Evolutionary conservation across 306 rosid species (phyloP).

Genomic region (Gynostemma pentaphyllum): DNA sequence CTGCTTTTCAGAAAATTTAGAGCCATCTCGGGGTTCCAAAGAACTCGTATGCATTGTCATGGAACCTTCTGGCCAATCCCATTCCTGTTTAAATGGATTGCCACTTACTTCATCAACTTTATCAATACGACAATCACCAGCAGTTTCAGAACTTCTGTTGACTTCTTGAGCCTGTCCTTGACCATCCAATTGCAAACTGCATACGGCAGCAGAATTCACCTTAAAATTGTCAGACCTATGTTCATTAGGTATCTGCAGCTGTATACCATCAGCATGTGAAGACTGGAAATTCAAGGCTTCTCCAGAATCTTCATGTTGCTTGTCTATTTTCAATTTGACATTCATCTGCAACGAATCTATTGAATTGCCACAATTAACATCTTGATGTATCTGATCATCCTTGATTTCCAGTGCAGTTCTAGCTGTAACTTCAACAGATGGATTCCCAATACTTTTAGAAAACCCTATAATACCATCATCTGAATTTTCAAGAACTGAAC

Average conservation of each 20-base stretch:
- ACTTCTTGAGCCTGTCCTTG: conserved; percentile 32
- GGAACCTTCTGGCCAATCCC: conserved; percentile 39
- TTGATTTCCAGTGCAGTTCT: conserved; percentile 26
- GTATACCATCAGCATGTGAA: conserved; percentile 30
- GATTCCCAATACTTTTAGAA: conserved; percentile 26
- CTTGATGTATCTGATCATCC: conserved; percentile 34
- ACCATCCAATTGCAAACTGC: conserved; percentile 30
- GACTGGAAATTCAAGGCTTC: conserved; percentile 28
- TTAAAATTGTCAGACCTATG: conserved; percentile 31
- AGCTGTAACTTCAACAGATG: conserved; percentile 24
- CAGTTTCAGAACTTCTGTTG: conserved; percentile 31
- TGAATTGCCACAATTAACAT: conserved; percentile 23
- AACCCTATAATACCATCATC: conserved; percentile 17
- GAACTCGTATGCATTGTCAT: conserved; percentile 25
- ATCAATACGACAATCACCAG: conserved; percentile 29
- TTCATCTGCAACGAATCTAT: conserved; percentile 26
- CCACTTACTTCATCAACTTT: conserved; percentile 33
- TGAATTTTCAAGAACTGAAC: conserved; percentile 22
- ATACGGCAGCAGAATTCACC: conserved; percentile 24
- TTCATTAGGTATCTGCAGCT: conserved; percentile 29
- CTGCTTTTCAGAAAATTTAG: conserved; percentile 38
- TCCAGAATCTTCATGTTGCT: conserved; percentile 30
- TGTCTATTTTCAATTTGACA: conserved; percentile 40
- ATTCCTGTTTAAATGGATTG: conserved; percentile 39
- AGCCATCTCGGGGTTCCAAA: conserved; percentile 38